A percentile compares a stretch with the other conserved stretches of the same genome.
Evolutionary conservation across 2,329 filamentous ascomycete genomes (phyloP).

Genomic region (Colletotrichum neosansevieriae): DNA sequence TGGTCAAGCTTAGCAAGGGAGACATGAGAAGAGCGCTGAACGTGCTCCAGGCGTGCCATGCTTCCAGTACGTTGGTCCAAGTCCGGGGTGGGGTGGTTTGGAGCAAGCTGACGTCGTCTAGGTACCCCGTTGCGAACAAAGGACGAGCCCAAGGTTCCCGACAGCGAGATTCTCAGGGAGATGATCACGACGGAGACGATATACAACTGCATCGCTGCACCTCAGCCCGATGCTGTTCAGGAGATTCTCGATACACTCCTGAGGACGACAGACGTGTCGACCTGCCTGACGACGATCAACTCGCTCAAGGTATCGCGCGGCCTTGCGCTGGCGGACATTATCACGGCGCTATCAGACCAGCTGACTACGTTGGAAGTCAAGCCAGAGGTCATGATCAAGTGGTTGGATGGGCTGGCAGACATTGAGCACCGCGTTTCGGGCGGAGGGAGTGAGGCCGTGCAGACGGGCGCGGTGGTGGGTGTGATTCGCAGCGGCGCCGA

Average conservation of each 20-base stretch:
- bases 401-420: conserved; percentile 91
- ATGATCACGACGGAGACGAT: conserved; percentile 90
- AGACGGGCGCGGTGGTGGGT: conserved; percentile 93
- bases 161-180: conserved; percentile 79
- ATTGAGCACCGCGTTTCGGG: conserved; percentile 92
- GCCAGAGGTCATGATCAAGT: conserved; percentile 87
- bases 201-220: conserved; percentile 97
- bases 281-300: conserved; percentile 89
- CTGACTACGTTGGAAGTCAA: conserved; percentile 85
- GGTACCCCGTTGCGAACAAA: conserved; percentile 76
- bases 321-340: conserved; percentile 91
- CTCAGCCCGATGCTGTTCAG: conserved; percentile 88
- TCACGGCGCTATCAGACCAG: conserved; percentile 88
- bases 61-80: conserved; percentile 74
- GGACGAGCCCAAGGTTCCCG: conserved; percentile 68
- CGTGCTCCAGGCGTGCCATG: conserved; percentile 95
- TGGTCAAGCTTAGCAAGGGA: conserved; percentile 90
- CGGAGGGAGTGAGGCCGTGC: conserved; percentile 86
- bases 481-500: conserved; percentile 90
- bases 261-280: conserved; percentile 86
- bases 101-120: conserved; percentile 46
- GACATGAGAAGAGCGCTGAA: conserved; percentile 97
- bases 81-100: conserved; percentile 41
- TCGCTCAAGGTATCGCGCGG: conserved; percentile 88
- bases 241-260: conserved; percentile 88